These are phyloP conservation scores for Oxytropis ochrocephala DNA, from an alignment of 306 rosid genomes.

Conservation along the genomic window DNA sequence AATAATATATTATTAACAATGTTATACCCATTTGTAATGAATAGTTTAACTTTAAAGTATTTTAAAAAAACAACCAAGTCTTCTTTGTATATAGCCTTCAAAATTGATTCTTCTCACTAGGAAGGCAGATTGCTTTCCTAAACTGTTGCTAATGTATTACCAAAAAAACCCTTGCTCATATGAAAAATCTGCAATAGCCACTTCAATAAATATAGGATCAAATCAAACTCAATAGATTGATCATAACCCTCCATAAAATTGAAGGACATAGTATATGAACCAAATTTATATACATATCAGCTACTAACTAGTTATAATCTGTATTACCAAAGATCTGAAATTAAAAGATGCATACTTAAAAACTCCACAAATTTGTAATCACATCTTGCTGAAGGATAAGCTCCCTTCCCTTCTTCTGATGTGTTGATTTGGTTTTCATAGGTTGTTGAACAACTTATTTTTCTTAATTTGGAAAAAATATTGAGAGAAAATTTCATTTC, in stretches of 20 bases:
- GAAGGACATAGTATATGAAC: not conserved
- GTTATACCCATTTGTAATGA: not conserved
- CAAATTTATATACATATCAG: not conserved
- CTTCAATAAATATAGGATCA: not conserved
- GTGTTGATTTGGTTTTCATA: not conserved
- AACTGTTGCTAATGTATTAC: not conserved
- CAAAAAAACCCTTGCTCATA: not conserved
- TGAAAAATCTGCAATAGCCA: not conserved
- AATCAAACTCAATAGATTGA: not conserved
- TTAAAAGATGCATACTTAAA: not conserved
- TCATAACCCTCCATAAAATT: not conserved
- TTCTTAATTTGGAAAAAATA: not conserved
- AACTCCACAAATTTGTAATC: not conserved
- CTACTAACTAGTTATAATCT: not conserved
- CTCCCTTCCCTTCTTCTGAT: not conserved
- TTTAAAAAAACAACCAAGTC: not conserved
- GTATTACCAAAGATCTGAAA: not conserved
- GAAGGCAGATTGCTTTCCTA: not conserved
- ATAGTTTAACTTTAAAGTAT: not conserved
- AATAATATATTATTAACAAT: slow-evolving; percentile 5
- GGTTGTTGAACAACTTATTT: not conserved
- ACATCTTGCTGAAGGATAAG: not conserved
- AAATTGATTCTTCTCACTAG: not conserved
- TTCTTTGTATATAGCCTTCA: not conserved
- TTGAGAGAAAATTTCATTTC: too few relatives aligned